A percentile compares a stretch with the other conserved stretches of the same genome.
These are phyloP conservation scores for Colletotrichum sp. DNA, from an alignment of 2,329 filamentous ascomycete species.

Conservation along the genomic window DNA sequence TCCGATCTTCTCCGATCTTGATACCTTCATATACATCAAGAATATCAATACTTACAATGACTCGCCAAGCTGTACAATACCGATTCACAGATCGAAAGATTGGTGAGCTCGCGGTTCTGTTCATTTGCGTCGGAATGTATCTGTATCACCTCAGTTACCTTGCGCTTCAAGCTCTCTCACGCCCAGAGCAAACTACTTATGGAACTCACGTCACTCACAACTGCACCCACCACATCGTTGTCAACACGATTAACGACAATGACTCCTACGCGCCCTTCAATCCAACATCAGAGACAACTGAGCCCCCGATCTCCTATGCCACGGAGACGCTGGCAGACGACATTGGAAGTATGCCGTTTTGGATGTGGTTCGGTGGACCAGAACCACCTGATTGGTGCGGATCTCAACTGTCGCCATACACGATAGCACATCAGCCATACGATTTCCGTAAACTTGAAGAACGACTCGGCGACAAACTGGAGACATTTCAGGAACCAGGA, in stretches of 20 bases:
- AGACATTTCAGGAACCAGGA: neutral
- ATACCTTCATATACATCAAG: neutral
- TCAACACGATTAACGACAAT: neutral
- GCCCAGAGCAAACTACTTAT: neutral
- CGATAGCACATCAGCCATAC: neutral
- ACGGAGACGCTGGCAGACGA: neutral
- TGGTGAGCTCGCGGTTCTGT: neutral
- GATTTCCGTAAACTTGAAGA: neutral
- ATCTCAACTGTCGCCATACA: neutral
- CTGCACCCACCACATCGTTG: neutral
- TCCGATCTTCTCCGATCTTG: neutral
- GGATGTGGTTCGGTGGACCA: neutral
- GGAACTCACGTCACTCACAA: neutral
- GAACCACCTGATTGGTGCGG: neutral
- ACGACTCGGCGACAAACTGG: neutral
- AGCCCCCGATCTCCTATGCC: neutral
- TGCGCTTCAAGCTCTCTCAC: neutral
- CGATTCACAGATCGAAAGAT: neutral
- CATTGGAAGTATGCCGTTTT: neutral
- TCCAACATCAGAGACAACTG: neutral
- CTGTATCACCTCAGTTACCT: neutral
- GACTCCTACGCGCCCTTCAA: neutral
- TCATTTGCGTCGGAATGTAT: neutral
- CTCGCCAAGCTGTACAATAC: neutral
- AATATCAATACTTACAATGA: neutral